Evolutionary conservation across 495 filamentous ascomycete species (phyloP), one percentile per base, ranked within the genome.

Genomic region (Podospora tetraspora): DNA sequence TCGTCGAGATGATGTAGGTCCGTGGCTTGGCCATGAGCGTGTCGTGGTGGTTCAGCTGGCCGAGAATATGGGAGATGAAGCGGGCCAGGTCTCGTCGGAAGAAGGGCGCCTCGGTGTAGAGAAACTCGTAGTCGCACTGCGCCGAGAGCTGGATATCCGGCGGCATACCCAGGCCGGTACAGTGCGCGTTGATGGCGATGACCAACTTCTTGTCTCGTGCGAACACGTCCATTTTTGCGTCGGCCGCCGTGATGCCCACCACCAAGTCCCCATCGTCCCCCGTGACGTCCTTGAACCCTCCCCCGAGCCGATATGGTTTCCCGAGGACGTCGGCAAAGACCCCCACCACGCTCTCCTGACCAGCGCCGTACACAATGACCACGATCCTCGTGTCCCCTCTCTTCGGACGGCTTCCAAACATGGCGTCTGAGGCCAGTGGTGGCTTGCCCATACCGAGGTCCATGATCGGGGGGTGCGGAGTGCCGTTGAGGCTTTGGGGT

Each of bases 1-100:
- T 95, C 0, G 91, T 92, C 56, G 91, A 93, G 66, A 95, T 92
- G 70, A 93, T 87, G 75, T 90, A 93, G 0, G 91, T 94, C 59
- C 91, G 83, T 30, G 84, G 84, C 72, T 93, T 94, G 56, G 86
- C 87, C 77, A 90, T 87, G 68, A 95, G 78, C 43, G 90, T 87
- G 68, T 89, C 88, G 74, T 94, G 91, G 34, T 89, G 89, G 66
- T 84, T 85, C 59, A 88, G 85, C 79, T 94, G 90, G 2, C 92
- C 91, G 30, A 93, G 83, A 32, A 90, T 88, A 73, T 93, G 85
- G 7, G 90, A 89, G 25, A 93, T 82, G 72, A 94, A 94, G 13
- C 91, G 86, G 5, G 91, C 85, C 19, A 93, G 77, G 73, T 93
- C 91, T 37, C 90, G 84, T n/a, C 91, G 86, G 67, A 88, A 87